Percentiles rank a stretch among this genome's conserved stretches.
phyloP scores from a whole-genome alignment of 352 stramenopile genomes.

The Pythium diclinum region DNA sequence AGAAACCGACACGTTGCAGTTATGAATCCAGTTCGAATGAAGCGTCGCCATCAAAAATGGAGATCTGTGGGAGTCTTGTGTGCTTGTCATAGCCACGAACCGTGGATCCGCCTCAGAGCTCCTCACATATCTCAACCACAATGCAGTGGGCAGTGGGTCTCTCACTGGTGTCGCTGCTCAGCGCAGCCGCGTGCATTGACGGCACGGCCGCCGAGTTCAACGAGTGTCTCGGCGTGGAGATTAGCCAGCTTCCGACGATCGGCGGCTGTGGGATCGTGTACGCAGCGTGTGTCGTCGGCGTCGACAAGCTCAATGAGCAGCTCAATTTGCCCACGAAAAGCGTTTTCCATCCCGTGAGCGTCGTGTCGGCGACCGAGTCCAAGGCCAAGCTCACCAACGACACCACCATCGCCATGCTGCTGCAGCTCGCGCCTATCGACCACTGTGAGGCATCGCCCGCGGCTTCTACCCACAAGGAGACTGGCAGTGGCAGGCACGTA shows the following conservation, averaged over 20 bases:
- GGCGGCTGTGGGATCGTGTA: constrained; percentile 42
- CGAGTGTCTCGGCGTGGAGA: constrained; percentile 55
- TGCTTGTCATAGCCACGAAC: background rate
- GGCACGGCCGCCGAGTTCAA: constrained; percentile 31
- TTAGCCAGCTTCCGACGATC: constrained; percentile 32
- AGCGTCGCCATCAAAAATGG: background rate
- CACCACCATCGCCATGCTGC: constrained; percentile 51
- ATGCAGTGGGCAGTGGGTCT: constrained; percentile 11
- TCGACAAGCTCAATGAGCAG: constrained; percentile 54
- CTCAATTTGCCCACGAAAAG: constrained; percentile 23
- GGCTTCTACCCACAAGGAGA: background rate
- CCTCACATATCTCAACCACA: background rate
- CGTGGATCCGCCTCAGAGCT: background rate
- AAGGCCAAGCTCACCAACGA: constrained; percentile 32
- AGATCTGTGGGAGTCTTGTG: background rate
- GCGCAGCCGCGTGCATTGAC: background rate
- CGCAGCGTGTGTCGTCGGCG: constrained; percentile 40
- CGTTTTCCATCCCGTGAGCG: constrained; percentile 44
- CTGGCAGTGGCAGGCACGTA: background rate
- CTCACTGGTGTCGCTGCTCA: background rate
- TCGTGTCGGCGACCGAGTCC: constrained; percentile 66
- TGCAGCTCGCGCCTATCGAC: constrained; percentile 46
- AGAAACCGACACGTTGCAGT: constrained; percentile 10
- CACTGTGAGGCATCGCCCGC: constrained; percentile 26
- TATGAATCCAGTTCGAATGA: constrained; percentile 4